Evolutionary conservation across 345 rosid species (phyloP).

Genomic region (Corchorus capsularis): DNA sequence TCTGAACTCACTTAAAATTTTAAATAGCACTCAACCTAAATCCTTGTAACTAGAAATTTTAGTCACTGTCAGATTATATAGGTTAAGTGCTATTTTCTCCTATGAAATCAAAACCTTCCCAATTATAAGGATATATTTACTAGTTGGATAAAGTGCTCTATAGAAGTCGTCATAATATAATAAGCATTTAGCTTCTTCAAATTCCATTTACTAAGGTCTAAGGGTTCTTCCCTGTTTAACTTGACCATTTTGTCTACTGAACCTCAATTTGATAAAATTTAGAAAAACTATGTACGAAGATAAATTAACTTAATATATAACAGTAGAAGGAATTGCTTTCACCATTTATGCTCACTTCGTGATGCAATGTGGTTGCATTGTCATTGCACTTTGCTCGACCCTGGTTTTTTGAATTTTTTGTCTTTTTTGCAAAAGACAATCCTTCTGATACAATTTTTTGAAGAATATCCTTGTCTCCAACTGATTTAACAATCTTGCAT

Average conservation of each 20-base stretch:
- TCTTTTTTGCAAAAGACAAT: constrained; percentile 50
- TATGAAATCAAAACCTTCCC: not conserved
- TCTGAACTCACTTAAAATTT: not conserved
- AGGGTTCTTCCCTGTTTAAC: not conserved
- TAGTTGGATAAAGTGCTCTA: not conserved
- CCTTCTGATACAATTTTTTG: constrained; percentile 56
- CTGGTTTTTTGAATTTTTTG: constrained; percentile 54
- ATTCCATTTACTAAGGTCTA: not conserved
- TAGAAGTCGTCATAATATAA: constrained; percentile 12
- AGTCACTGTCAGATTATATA: not conserved
- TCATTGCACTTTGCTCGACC: constrained; percentile 29
- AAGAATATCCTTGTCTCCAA: constrained; percentile 69
- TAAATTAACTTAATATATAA: not conserved
- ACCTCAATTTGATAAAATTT: constrained; percentile 9
- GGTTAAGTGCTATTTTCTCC: not conserved
- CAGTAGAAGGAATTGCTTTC: not conserved
- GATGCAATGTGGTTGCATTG: constrained; percentile 34
- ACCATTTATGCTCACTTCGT: constrained; percentile 43
- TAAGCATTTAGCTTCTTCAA: not conserved
- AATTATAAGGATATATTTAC: not conserved
- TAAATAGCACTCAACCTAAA: not conserved
- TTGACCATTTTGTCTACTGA: not conserved
- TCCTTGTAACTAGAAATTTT: not conserved
- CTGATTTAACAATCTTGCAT: constrained; percentile 69
- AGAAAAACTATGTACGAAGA: not conserved